Base-by-base conservation (phyloP, 179 eudicot species). In the Silene coronaria region DNA sequence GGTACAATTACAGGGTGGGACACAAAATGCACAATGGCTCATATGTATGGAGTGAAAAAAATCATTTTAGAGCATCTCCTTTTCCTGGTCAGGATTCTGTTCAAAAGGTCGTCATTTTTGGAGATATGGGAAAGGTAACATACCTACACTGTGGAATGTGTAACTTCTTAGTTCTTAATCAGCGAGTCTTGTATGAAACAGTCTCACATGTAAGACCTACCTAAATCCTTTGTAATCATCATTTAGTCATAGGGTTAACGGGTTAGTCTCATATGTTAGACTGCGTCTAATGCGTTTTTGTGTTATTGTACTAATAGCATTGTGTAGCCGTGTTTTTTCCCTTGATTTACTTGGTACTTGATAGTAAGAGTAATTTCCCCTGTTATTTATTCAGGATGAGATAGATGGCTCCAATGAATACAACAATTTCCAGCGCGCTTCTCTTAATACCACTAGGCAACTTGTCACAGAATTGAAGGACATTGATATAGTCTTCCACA, bases 101-200 rank as follows among this genome's bases (percentile, higher is more conserved):
- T 21, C 97, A 92, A 61, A 83, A 88, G 14, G 89, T 90, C 17
- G 72, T 92, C 85, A 83, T 92, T 76, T 92, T 86, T 74, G 96
- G 97, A 58, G 97, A 92, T 77, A 83, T 92, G 97, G 97, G 97
- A 78, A 90, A 92, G 98, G 96, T 91, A 69, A 79, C 77, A 45
- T 27, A 67, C 27, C 16, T 36, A 3, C 4, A 17, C 19, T 66
- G 51, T 32, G 48, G 48, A 65, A 32, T 27, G 9, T 5, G 3
- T 19, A 19, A 14, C 23, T 16, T 7, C 46, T 34, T 34, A 10
- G 46, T 42, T 10, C 46, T 2, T 9, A 42, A 42, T 13, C 46
- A 9, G 46, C 12, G 51, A 45, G 51, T 45, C 51, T 45, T 42
- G 13, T 42, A 42, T 42, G 13, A 42, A 10, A 9, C 46, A 42